A percentile compares a stretch with the other conserved stretches of the same genome.
These are phyloP conservation scores for Calonectria pteridis DNA, from an alignment of 2,329 filamentous ascomycete species.

Conservation along the genomic window DNA sequence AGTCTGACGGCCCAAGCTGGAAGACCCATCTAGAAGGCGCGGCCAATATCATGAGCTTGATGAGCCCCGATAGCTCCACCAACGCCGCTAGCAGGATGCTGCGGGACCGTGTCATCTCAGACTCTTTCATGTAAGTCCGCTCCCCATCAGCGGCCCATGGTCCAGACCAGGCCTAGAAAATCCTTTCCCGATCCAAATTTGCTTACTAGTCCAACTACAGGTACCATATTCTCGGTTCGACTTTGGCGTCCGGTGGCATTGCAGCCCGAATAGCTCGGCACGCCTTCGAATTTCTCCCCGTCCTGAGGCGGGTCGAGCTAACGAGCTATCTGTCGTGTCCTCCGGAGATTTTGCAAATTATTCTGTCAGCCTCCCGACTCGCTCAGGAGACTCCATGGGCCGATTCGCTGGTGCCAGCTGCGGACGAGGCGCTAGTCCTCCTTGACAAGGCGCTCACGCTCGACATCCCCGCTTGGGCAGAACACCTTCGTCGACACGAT, in stretches of 20 bases:
- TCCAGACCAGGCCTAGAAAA: constrained; percentile 5
- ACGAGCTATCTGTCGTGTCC: constrained; percentile 59
- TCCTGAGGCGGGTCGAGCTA: constrained; percentile 57
- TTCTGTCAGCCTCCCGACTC: constrained; percentile 59
- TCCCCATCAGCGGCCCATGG: not conserved
- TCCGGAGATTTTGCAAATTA: constrained; percentile 58
- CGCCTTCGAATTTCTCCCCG: constrained; percentile 53
- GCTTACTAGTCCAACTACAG: constrained; percentile 42
- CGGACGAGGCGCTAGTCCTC: constrained; percentile 54
- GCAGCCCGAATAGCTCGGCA: constrained; percentile 55
- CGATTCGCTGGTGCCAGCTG: constrained; percentile 47
- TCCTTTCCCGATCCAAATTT: not conserved
- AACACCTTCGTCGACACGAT: constrained; percentile 51
- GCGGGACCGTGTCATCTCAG: constrained; percentile 61
- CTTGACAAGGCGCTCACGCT: constrained; percentile 57
- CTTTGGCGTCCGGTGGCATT: constrained; percentile 51
- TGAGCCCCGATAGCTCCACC: constrained; percentile 46
- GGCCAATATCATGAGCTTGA: constrained; percentile 55
- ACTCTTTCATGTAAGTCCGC: constrained; percentile 60
- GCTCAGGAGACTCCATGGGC: constrained; percentile 53
- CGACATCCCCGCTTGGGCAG: constrained; percentile 58
- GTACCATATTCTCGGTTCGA: constrained; percentile 57
- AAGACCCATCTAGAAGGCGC: constrained; percentile 61
- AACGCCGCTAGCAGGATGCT: constrained; percentile 51
- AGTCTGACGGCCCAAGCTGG: constrained; percentile 57